These are phyloP conservation scores for Hydnomerulius pinastri DNA, from an alignment of 768 basidiomycete species.

Conservation along the genomic window DNA sequence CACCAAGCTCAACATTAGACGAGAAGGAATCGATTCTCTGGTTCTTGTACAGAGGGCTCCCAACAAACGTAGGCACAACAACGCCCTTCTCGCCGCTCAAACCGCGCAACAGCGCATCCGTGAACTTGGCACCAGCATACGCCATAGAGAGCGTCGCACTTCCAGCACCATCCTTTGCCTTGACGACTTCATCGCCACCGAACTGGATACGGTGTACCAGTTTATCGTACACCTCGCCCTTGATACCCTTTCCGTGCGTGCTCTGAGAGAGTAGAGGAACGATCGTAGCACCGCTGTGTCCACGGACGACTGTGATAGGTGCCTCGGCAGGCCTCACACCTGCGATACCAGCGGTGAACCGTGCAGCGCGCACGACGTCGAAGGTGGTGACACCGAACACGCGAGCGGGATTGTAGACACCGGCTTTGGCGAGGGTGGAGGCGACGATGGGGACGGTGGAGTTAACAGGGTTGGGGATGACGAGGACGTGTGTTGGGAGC, in stretches of 20 bases:
- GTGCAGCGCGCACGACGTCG: no score
- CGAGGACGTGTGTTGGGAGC: conserved; percentile 83
- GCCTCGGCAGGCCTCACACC: conserved; percentile 64
- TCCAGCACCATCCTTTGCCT: no score
- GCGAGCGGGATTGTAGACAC: no score
- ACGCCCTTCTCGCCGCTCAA: conserved; percentile 61
- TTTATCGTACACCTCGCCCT: conserved; percentile 68
- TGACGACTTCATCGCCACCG: no score
- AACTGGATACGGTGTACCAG: conserved; percentile 91
- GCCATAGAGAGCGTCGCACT: no score
- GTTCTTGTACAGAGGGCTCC: conserved; percentile 76
- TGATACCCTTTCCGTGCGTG: no score
- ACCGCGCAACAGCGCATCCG: conserved; percentile 55
- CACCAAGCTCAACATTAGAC: no score
- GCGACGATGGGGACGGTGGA: conserved; percentile 94
- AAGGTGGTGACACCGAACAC: no score
- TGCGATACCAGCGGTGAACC: conserved; percentile 75
- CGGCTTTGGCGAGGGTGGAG: no score
- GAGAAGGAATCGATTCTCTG: conserved; percentile 89
- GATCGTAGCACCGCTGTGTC: conserved; percentile 93
- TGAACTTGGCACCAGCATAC: conserved; percentile 70
- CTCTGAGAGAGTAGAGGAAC: conserved; percentile 91
- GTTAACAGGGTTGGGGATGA: conserved; percentile 98
- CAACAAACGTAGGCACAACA: conserved; percentile 79
- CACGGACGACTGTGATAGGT: conserved; percentile 82